Evolutionary conservation across 352 stramenopile genomes (phyloP).

Genomic region (Pythium monospermum): DNA sequence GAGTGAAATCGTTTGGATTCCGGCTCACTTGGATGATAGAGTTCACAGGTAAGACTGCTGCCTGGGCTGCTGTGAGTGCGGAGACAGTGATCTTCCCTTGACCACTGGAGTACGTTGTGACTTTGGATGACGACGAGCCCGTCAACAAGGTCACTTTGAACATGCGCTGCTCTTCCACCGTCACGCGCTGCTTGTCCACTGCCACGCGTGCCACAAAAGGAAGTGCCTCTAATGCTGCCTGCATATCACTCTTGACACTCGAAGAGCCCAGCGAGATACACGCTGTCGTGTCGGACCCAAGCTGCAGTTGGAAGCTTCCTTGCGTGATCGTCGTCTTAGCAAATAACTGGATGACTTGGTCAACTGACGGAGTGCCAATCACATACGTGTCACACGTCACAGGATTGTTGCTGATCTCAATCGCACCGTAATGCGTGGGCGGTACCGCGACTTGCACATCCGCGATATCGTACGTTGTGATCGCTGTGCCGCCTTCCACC

Average conservation of each 20-base stretch:
- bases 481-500: constrained; percentile 24
- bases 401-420: constrained; percentile 56
- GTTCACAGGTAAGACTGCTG: constrained; percentile 19
- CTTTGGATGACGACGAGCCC: constrained; percentile 33
- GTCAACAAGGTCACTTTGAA: constrained; percentile 63
- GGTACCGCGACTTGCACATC: constrained; percentile 22
- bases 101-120: constrained; percentile 34
- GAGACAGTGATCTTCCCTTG: constrained; percentile 28
- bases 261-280: constrained; percentile 47
- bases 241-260: constrained; percentile 26
- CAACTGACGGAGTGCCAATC: constrained; percentile 45
- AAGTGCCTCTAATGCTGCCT: constrained; percentile 34
- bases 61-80: constrained; percentile 32
- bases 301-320: constrained; percentile 46
- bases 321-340: constrained; percentile 52
- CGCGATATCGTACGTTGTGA: constrained; percentile 25
- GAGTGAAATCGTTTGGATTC: constrained; percentile 64
- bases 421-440: constrained; percentile 37
- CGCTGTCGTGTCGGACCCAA: constrained; percentile 41
- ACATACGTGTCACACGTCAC: constrained; percentile 57
- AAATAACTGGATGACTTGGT: constrained; percentile 72
- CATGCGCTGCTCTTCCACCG: constrained; percentile 39
- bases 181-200: constrained; percentile 32
- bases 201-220: constrained; percentile 29
- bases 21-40: constrained; percentile 65